These are phyloP conservation scores for Grifola frondosa DNA, from an alignment of 1,284 basidiomycete species.

Conservation along the genomic window DNA sequence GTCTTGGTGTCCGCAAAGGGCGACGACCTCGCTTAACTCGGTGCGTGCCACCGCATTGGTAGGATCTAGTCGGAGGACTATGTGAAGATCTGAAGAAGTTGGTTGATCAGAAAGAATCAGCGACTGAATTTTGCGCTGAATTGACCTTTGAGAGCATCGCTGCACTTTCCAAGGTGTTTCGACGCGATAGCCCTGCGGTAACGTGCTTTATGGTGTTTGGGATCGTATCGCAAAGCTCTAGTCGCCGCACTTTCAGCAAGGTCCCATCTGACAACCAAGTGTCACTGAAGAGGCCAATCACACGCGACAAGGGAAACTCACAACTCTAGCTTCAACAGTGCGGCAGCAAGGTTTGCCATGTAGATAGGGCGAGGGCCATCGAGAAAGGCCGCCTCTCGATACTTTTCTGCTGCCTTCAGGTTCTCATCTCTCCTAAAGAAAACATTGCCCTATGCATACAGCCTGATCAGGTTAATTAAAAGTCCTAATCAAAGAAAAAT, in stretches of 20 bases:
- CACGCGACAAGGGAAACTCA: too few relatives aligned
- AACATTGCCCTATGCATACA: conserved; percentile 32
- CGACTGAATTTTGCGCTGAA: not conserved
- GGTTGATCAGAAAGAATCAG: not conserved
- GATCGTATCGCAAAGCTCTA: conserved; percentile 39
- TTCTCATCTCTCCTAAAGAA: conserved; percentile 20
- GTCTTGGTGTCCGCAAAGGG: not conserved
- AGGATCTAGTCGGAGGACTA: conserved; percentile 35
- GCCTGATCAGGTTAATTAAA: too few relatives aligned
- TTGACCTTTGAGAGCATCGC: conserved; percentile 38
- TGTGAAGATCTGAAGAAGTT: conserved; percentile 36
- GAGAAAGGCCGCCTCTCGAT: conserved; percentile 22
- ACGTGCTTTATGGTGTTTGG: conserved; percentile 39
- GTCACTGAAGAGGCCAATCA: too few relatives aligned
- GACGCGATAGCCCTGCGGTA: conserved; percentile 43
- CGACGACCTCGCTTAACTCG: not conserved
- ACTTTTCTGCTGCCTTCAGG: conserved; percentile 23
- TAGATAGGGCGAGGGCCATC: conserved; percentile 31
- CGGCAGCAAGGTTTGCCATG: conserved; percentile 41
- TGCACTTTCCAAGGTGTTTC: conserved; percentile 35
- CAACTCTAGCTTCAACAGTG: conserved; percentile 42
- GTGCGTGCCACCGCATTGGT: conserved; percentile 21
- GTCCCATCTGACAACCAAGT: conserved; percentile 34
- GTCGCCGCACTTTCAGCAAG: conserved; percentile 41
- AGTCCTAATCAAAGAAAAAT: too few relatives aligned